A percentile compares a stretch with the other conserved stretches of the same genome.
Evolutionary conservation across 192 early-diverging fungal genomes (phyloP).

Genomic region (Backusella morwellensis): DNA sequence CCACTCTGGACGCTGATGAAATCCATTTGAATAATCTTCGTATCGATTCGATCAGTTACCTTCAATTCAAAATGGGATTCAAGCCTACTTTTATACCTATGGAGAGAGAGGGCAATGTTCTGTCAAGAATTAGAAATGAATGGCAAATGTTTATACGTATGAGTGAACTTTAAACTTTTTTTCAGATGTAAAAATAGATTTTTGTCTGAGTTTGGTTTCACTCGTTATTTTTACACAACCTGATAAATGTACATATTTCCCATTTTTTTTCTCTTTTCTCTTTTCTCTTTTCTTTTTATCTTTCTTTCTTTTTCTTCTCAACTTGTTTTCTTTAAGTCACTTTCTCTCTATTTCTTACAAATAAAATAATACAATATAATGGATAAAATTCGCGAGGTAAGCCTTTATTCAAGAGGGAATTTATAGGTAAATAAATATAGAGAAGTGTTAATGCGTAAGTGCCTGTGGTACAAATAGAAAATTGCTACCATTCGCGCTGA

Average conservation of each 20-base stretch:
- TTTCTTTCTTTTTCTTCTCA: not conserved
- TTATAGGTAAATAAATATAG: not conserved
- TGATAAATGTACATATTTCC: not conserved
- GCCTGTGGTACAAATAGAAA: conserved; percentile 49
- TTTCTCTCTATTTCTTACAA: not conserved
- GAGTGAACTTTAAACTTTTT: conserved; percentile 1
- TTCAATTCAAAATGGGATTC: conserved; percentile 22
- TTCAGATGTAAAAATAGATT: not conserved
- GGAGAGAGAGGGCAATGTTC: conserved; percentile 7
- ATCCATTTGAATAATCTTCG: not conserved
- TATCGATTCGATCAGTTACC: conserved; percentile 3
- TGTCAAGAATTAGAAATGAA: conserved; percentile 12
- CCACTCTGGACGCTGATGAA: not conserved
- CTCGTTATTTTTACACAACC: not conserved
- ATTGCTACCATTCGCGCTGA: conserved; percentile 59
- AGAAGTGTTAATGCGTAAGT: not conserved
- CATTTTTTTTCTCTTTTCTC: not conserved
- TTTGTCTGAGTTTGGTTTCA: conserved; percentile 3
- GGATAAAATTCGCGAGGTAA: conserved; percentile 23
- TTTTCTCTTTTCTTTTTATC: not conserved
- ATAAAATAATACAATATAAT: not conserved
- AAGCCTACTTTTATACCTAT: conserved; percentile 7
- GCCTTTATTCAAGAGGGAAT: not conserved
- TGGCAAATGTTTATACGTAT: conserved; percentile 21
- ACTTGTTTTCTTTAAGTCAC: not conserved